phyloP scores from a whole-genome alignment of 2,329 filamentous ascomycete species.

The Sclerotinia spermophila region DNA sequence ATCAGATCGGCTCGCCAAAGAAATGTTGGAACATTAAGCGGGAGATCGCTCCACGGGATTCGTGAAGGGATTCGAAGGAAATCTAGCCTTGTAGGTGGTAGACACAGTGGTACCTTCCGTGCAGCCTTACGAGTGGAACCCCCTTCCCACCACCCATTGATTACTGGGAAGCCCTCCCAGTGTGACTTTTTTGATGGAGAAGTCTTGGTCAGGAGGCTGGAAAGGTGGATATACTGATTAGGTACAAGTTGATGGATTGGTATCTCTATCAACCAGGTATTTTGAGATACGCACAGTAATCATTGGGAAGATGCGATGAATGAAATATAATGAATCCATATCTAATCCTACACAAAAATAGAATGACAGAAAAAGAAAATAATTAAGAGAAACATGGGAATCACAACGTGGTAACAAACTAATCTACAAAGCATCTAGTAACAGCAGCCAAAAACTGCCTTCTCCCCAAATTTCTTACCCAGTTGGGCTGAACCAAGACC shows the following conservation, averaged over 20 bases:
- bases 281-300: not conserved
- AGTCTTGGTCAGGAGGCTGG: constrained; percentile 12
- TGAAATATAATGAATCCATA: not conserved
- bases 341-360: not conserved
- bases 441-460: not conserved
- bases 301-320: not conserved
- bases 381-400: not conserved
- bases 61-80: constrained; percentile 1
- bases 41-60: constrained; percentile 16
- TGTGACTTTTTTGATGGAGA: constrained; percentile 15
- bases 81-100: constrained; percentile 17
- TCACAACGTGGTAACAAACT: not conserved
- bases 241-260: not conserved
- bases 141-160: not conserved
- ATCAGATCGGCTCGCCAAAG: constrained; percentile 5
- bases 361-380: not conserved
- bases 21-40: constrained; percentile 4
- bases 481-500: constrained; percentile 18
- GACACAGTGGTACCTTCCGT: constrained; percentile 10
- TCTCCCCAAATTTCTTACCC: not conserved
- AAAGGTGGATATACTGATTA: constrained; percentile 6
- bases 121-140: constrained; percentile 22
- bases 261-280: not conserved
- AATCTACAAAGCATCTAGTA: constrained; percentile 7
- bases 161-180: not conserved